Evolutionary conservation across 768 basidiomycete species (phyloP).

Genomic region (Rhodosporidiobolus sp.): DNA sequence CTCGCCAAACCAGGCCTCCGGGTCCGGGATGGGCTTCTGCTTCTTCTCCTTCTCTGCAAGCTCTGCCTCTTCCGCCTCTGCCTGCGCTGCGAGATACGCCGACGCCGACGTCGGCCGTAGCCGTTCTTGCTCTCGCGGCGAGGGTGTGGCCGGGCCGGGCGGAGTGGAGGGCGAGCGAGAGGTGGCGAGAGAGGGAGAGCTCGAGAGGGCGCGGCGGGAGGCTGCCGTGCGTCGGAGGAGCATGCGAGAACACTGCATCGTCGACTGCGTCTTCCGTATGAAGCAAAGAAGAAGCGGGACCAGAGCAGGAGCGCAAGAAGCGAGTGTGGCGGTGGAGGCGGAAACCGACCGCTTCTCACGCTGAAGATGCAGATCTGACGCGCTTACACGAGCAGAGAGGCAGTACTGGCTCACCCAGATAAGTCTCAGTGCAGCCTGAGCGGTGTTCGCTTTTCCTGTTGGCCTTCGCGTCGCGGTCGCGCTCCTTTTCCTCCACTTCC

Average conservation of each 20-base stretch:
- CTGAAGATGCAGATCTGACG: too few relatives aligned
- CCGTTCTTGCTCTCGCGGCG: neutral
- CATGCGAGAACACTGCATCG: too few relatives aligned
- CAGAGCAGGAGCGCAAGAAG: neutral
- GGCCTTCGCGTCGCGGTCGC: neutral
- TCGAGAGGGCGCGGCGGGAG: neutral
- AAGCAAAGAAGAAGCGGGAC: neutral
- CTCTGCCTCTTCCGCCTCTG: slow-evolving; percentile 45
- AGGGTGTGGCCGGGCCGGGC: neutral
- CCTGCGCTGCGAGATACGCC: slow-evolving; percentile 57
- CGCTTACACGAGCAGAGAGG: too few relatives aligned
- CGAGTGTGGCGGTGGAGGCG: neutral
- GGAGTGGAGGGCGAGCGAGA: neutral
- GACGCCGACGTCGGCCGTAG: neutral
- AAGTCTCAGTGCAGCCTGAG: too few relatives aligned
- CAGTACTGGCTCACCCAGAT: too few relatives aligned
- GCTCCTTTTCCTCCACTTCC: neutral
- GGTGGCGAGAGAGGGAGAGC: neutral
- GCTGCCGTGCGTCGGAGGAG: too few relatives aligned
- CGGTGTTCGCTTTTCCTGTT: too few relatives aligned
- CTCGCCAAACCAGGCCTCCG: slow-evolving; percentile 73
- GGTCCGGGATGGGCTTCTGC: slow-evolving; percentile 43
- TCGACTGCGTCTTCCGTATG: too few relatives aligned
- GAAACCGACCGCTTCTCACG: too few relatives aligned
- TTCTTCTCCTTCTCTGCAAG: slow-evolving; percentile 14